phyloP scores from a whole-genome alignment of 805 yeast species.

The Teunomyces funiuensis region DNA sequence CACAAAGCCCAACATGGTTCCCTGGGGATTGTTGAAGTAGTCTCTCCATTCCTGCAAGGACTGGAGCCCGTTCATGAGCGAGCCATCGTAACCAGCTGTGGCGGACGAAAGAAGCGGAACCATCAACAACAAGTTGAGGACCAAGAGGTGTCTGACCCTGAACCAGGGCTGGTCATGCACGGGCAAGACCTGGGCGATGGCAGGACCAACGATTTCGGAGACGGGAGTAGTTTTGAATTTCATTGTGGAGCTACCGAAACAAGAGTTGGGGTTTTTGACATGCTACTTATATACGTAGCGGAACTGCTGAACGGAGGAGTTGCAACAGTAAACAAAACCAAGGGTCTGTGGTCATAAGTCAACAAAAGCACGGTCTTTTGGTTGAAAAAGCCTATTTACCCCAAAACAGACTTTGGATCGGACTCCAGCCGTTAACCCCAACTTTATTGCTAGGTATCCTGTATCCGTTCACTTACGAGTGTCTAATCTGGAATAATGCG shows the following conservation, averaged over 20 bases:
- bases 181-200: not conserved
- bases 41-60: slow-evolving; percentile 41
- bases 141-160: not conserved
- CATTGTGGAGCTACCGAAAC: not conserved
- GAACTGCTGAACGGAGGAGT: not conserved
- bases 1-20: slow-evolving; percentile 23
- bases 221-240: not conserved
- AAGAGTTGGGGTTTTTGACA: not conserved
- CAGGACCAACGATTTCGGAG: not conserved
- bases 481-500: too few relatives aligned
- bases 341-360: not conserved
- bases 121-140: not conserved
- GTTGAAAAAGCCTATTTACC: not conserved
- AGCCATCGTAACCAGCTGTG: slow-evolving; percentile 31
- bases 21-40: slow-evolving; percentile 30
- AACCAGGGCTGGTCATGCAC: not conserved
- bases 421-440: not conserved
- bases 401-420: not conserved
- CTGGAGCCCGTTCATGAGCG: slow-evolving; percentile 51
- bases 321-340: not conserved
- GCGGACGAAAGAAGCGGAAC: slow-evolving; percentile 31
- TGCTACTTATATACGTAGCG: too few relatives aligned
- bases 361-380: not conserved
- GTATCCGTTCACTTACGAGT: too few relatives aligned
- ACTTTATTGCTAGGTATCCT: not conserved